Percentiles rank a stretch among this genome's conserved stretches.
phyloP scores from a whole-genome alignment of 345 rosid species.

The Eucalyptus caleyi region DNA sequence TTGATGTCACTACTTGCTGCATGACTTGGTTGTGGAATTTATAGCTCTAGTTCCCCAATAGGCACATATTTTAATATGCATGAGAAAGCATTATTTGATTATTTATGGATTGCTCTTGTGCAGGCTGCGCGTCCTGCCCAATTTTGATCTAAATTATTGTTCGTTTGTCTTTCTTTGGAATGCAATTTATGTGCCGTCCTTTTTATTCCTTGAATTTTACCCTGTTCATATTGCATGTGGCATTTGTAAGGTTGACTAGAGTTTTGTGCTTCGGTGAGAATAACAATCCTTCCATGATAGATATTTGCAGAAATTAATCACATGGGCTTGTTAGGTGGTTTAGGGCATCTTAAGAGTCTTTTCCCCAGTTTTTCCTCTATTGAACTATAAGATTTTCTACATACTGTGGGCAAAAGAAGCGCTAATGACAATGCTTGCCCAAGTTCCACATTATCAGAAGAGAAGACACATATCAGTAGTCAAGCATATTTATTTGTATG shows the following conservation, averaged over 20 bases:
- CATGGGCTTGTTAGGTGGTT: not conserved
- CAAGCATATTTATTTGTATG: not conserved
- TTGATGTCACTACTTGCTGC: not conserved
- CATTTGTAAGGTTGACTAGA: not conserved
- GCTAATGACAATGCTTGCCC: not conserved
- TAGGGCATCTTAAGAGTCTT: not conserved
- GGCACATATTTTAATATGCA: not conserved
- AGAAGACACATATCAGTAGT: not conserved
- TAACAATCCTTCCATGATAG: not conserved
- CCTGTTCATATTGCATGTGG: not conserved
- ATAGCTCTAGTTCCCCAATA: not conserved
- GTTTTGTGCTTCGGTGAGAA: not conserved
- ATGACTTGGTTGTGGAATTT: not conserved
- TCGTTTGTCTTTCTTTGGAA: not conserved
- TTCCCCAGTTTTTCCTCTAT: not conserved
- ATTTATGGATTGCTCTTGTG: not conserved
- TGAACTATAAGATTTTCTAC: not conserved
- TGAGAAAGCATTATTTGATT: not conserved
- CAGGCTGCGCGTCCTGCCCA: not conserved
- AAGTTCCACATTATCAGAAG: not conserved
- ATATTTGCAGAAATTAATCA: not conserved
- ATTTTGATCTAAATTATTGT: not conserved
- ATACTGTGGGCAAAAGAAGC: not conserved
- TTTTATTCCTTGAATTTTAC: not conserved
- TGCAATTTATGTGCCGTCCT: not conserved